Conservation (phyloP, 1,139 yeast genomes). For the Candida anutae region DNA sequence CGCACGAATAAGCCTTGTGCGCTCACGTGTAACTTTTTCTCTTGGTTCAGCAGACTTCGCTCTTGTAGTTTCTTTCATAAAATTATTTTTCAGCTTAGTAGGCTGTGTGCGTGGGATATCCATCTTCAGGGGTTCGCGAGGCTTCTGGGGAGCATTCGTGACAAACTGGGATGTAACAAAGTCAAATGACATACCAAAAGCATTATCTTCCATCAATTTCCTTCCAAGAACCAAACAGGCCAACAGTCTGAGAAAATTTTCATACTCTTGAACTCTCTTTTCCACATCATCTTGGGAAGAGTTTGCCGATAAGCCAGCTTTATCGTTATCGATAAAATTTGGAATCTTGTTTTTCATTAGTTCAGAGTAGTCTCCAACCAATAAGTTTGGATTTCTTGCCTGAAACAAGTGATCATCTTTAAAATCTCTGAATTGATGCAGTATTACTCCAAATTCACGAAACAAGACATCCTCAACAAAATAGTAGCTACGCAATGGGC, state of each 20-base stretch:
- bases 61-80: neutral
- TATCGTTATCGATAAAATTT: slow-evolving; percentile 18
- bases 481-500: slow-evolving; percentile 42
- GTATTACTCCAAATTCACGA: slow-evolving; percentile 51
- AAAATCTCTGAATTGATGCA: slow-evolving; percentile 50
- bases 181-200: slow-evolving; percentile 6
- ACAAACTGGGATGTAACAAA: too few relatives aligned
- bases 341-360: slow-evolving; percentile 14
- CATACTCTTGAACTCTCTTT: slow-evolving; percentile 12
- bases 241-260: slow-evolving; percentile 16
- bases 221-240: slow-evolving; percentile 15
- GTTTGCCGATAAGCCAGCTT: slow-evolving; percentile 1
- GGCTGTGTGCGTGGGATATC: too few relatives aligned
- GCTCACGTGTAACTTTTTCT: neutral
- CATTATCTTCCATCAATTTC: slow-evolving; percentile 7
- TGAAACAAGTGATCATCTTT: slow-evolving; percentile 40
- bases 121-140: too few relatives aligned
- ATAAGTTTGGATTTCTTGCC: slow-evolving; percentile 21
- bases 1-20: neutral
- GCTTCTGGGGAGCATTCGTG: too few relatives aligned
- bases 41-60: neutral
- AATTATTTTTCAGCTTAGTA: neutral
- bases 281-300: slow-evolving; percentile 2
- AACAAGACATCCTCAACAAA: slow-evolving; percentile 59
- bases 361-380: slow-evolving; percentile 25